Evolutionary conservation across 805 yeast species (phyloP), one percentile per base, ranked within the genome.

Genomic region (Myxozyma mucilagina): DNA sequence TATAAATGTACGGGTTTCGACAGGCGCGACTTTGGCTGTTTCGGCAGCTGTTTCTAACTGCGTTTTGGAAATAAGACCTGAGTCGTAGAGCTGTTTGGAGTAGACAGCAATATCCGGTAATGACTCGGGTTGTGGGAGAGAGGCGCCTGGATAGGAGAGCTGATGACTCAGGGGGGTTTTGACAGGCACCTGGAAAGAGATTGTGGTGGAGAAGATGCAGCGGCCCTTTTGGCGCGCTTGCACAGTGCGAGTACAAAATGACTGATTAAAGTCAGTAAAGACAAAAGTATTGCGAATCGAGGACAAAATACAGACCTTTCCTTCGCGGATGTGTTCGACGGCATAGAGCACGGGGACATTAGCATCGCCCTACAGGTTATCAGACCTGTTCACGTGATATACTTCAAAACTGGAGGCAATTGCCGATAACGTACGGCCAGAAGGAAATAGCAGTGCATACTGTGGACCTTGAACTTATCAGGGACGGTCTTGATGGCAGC

Each of bases 261-360:
- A 80, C 58, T 64, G 18, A 11, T 11, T 9, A 2, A 5, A 41
- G 50, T 45, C n/a, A 41, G 54, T 13, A 14, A 13, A 13, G 7
- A 20, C 29, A 14, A 8, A 14, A n/a, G 5, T n/a, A n/a, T n/a
- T n/a, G n/a, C n/a, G n/a, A n/a, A n/a, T n/a, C n/a, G n/a, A 31
- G n/a, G 38, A 39, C n/a, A 14, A n/a, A n/a, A 9, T 9, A 47
- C 60, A 20, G 47, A 61, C 64, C 47, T 78, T 81, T 8, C 86
- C 87, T 45, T 82, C 81, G 55, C 83, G 77, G 29, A 86, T 69
- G 47, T 76, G 77, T 18, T 72, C 73, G 6, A 88, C 91, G 39
- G 78, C 74, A 71, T 85, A 88, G 8, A 73, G 73, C 66, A 85
- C 79, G 16, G 82, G 81, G 1, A 73, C 63, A 0, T 68, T 67